Evolutionary conservation across 2,329 filamentous ascomycete species (phyloP), one percentile per base, ranked within the genome.

Genomic region (Colletotrichum tropicicola): DNA sequence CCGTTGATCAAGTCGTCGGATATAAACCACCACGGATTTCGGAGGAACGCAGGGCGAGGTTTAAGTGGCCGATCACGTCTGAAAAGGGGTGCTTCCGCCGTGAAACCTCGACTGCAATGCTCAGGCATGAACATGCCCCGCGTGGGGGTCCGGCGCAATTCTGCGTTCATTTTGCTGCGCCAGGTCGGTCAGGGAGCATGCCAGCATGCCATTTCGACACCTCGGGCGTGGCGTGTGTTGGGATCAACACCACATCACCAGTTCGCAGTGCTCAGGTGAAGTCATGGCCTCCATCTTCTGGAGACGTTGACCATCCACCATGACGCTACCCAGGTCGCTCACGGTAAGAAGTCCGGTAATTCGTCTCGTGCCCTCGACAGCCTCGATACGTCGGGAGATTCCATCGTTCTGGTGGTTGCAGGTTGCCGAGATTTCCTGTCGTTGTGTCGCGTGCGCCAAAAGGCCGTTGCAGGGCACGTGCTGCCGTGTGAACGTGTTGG

Each of bases 111-210:
- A 58, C 52, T 47, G 45, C 41, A 19, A 45, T 32, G 37, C 32
- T 56, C 58, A 39, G 53, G 52, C 59, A 66, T 66, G 39, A 53
- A 52, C 32, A n/a, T 54, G 63, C 63, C 59, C 63, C 59, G 63
- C 63, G 59, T 66, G 63, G 63, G 63, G 63, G 63, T 66, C 41
- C 53, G 37, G 27, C 28, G 48, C 45, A 49, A 51, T 52, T 45
- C 27, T 44, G 62, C 25, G 12, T 47, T 55, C 51, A 43, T 19
- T 45, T 15, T 49, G 35, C 52, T 44, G 59, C 35, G 45, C 59
- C 52, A 47, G 23, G 27, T 43, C n/a, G 28, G 39, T 27, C 58
- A 63, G 30, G 59, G 59, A 57, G 51, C 39, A 62, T 58, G 51
- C 63, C 52, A 41, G 58, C 59, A 53, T 64, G 45, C 63, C 32